Base-by-base conservation (phyloP, 1,284 basidiomycete species). In the Microbotryum scabiosae region DNA sequence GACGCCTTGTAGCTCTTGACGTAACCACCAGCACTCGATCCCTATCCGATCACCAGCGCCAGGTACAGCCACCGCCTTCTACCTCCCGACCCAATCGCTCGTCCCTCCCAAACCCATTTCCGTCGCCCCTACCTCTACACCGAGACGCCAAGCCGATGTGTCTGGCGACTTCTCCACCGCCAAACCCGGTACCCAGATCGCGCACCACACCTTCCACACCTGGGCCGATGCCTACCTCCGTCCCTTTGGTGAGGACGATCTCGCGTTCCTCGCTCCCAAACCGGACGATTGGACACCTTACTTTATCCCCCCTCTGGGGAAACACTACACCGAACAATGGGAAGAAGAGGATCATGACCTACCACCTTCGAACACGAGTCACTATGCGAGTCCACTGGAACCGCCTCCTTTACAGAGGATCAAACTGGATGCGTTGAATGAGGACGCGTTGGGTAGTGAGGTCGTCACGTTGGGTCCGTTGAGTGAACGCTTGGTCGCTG, bases 261-360 rank as follows among this genome's bases (percentile, higher is more conserved):
- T 94, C 36, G 91, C 91, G 6, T 90, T 90, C 75, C 79, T 96
- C 62, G 86, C 88, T 65, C 87, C 87, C 72, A 85, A 85, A n/a
- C 77, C 78, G 21, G 92, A 96, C 70, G 90, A 94, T 62, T 79
- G 87, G 7, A 87, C 90, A 62, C 85, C 88, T 0, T 94, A 85
- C 71, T 78, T 89, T 48, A 83, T 94, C 76, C 92, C 93, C 8
- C 83, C 86, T 61, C 80, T 94, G 1, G 94, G 93, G 8, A 80
- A 85, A 66, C 91, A 93, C 76, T 97, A 96, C 72, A 79, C 83
- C 28, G 87, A 93, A 57, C 79, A 86, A 2, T 97, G 93, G 92
- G 90, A 91, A 65, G 90, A 94, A 66, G 86, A 91, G 73, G 93
- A 97, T 73, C 79, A 79, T 7, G 79, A 80, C 8, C 64, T 78